Percentiles rank a stretch among this genome's conserved stretches.
Evolutionary conservation across 805 yeast species (phyloP).

Genomic region (Naumovozyma dairenensis): DNA sequence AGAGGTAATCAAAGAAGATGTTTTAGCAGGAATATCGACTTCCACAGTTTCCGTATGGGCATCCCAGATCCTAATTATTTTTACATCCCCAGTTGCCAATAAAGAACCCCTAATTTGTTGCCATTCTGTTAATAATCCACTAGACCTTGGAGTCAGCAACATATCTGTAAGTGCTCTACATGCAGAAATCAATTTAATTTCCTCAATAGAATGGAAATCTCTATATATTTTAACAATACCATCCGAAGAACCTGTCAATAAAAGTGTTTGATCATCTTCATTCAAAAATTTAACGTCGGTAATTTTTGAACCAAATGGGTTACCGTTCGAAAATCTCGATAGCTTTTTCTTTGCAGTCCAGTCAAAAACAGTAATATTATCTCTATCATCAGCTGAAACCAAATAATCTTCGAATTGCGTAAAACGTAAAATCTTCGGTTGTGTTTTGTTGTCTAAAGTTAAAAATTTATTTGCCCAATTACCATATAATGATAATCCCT

Average conservation of each 20-base stretch:
- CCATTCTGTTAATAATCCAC: conserved; percentile 89
- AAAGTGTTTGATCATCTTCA: conserved; percentile 82
- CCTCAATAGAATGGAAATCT: conserved; percentile 49
- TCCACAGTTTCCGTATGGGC: conserved; percentile 87
- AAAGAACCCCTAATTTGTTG: conserved; percentile 91
- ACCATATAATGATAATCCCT: conserved; percentile 70
- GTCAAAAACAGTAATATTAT: conserved; percentile 77
- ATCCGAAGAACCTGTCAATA: conserved; percentile 84
- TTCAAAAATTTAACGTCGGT: conserved; percentile 80
- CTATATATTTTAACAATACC: conserved; percentile 86
- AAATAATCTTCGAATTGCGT: conserved; percentile 85
- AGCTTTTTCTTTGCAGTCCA: conserved; percentile 58
- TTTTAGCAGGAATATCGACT: conserved; percentile 82
- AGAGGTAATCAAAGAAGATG: conserved; percentile 79
- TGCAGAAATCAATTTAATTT: conserved; percentile 60
- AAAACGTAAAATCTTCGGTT: conserved; percentile 69
- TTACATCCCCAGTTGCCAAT: conserved; percentile 89
- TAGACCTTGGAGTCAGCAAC: conserved; percentile 65
- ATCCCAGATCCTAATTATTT: conserved; percentile 89
- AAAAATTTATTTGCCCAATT: conserved; percentile 66
- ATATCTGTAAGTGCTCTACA: conserved; percentile 93
- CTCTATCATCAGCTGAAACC: conserved; percentile 74
- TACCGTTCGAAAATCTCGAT: conserved; percentile 68
- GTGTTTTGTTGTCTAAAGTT: conserved; percentile 60
- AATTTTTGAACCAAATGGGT: conserved; percentile 79